These are phyloP conservation scores for Rosa rugosa DNA, from an alignment of 306 rosid species.

Conservation along the genomic window DNA sequence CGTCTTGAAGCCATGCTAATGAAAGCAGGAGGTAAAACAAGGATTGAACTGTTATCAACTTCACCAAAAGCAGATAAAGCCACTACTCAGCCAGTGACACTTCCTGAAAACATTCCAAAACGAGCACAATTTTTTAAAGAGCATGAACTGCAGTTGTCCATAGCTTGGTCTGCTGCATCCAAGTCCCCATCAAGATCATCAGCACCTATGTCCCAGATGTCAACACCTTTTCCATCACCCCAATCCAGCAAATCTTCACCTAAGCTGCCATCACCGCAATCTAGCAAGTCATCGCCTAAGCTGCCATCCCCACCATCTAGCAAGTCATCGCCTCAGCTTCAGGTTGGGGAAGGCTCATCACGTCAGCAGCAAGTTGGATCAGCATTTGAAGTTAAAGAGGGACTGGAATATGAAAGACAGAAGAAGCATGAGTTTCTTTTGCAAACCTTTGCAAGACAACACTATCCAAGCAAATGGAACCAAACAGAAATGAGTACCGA, in stretches of 20 bases:
- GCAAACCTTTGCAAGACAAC: constrained; percentile 23
- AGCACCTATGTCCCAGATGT: constrained; percentile 23
- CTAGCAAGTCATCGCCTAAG: constrained; percentile 10
- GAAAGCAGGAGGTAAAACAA: constrained; percentile 52
- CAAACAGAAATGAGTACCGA: not conserved
- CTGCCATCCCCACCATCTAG: not conserved
- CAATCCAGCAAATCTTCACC: constrained; percentile 10
- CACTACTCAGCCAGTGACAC: not conserved
- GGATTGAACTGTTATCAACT: constrained; percentile 30
- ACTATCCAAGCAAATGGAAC: constrained; percentile 13
- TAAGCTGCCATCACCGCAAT: constrained; percentile 1
- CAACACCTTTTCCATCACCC: constrained; percentile 24
- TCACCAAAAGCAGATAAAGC: constrained; percentile 24
- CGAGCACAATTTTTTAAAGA: constrained; percentile 7
- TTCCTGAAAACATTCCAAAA: constrained; percentile 5
- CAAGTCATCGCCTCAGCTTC: constrained; percentile 32
- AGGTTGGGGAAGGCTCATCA: constrained; percentile 25
- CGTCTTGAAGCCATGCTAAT: constrained; percentile 34
- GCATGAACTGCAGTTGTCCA: constrained; percentile 16
- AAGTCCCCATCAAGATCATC: constrained; percentile 17
- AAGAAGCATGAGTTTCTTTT: constrained; percentile 21
- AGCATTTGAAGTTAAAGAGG: constrained; percentile 16
- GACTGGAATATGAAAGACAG: constrained; percentile 19
- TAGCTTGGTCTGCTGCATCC: not conserved
- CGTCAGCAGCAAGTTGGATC: constrained; percentile 23